phyloP scores from a whole-genome alignment of 2,329 filamentous ascomycete species.

The Salinomyces thailandicus region DNA sequence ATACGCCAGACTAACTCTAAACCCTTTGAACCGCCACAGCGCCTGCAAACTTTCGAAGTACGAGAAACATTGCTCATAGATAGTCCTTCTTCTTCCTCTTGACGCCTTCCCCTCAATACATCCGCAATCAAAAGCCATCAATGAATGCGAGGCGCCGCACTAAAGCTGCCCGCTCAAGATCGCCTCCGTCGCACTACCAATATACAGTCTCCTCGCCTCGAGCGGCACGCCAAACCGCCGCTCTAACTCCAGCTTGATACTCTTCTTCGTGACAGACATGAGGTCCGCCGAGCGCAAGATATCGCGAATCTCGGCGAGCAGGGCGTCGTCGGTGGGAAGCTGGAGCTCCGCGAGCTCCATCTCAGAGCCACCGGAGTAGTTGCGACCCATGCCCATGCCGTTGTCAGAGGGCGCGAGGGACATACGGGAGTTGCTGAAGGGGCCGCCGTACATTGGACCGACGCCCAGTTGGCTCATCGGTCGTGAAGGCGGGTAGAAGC shows the following conservation, averaged over 20 bases:
- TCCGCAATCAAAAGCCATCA: not conserved
- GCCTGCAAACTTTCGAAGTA: no score
- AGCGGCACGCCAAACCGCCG: constrained; percentile 76
- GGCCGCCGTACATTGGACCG: constrained; percentile 26
- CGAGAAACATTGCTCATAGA: no score
- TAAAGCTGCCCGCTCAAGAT: constrained; percentile 32
- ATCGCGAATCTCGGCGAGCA: constrained; percentile 87
- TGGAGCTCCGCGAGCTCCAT: constrained; percentile 49
- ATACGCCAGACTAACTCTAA: no score
- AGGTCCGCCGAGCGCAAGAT: constrained; percentile 85
- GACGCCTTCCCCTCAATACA: no score
- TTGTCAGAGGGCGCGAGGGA: constrained; percentile 65
- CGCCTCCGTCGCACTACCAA: constrained; percentile 42
- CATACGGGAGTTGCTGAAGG: constrained; percentile 50
- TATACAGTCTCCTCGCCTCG: constrained; percentile 83
- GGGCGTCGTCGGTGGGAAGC: constrained; percentile 76
- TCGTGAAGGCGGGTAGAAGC: constrained; percentile 39
- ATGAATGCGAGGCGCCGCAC: not conserved
- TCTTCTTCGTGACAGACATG: constrained; percentile 98
- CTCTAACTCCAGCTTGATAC: constrained; percentile 88
- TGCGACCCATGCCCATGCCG: constrained; percentile 16
- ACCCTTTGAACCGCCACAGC: no score
- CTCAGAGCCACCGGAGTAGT: constrained; percentile 36
- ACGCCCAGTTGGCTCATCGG: constrained; percentile 52
- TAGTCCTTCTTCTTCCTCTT: no score